Conservation (phyloP, 2,329 filamentous ascomycete genomes). For the Fusarium sambucinum region DNA sequence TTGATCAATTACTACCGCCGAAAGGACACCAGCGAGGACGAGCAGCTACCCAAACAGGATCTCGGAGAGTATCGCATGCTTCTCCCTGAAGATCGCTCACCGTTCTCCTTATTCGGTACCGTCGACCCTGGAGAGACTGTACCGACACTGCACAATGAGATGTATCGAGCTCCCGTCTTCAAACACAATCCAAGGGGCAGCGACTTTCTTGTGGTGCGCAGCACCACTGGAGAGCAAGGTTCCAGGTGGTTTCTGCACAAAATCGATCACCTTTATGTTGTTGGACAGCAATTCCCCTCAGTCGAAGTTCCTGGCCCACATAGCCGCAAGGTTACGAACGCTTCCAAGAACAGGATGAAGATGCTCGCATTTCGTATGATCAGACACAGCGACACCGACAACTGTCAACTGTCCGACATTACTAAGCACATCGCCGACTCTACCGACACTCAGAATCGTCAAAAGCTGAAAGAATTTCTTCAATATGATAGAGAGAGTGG, state of each 20-base stretch:
- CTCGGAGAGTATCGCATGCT: slow-evolving; percentile 91
- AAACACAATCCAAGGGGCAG: slow-evolving; percentile 81
- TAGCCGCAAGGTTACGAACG: slow-evolving; percentile 93
- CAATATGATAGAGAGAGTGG: slow-evolving; percentile 81
- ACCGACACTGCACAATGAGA: slow-evolving; percentile 91
- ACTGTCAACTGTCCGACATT: slow-evolving; percentile 83
- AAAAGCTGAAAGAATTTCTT: slow-evolving; percentile 97
- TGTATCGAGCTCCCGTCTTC: slow-evolving; percentile 96
- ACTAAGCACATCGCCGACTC: slow-evolving; percentile 93
- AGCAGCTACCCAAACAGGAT: slow-evolving; percentile 80
- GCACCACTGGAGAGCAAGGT: slow-evolving; percentile 81
- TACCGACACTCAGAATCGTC: slow-evolving; percentile 93
- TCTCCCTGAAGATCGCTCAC: slow-evolving; percentile 93
- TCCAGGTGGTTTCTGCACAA: slow-evolving; percentile 86
- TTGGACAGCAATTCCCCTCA: slow-evolving; percentile 92
- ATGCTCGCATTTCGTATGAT: slow-evolving; percentile 95
- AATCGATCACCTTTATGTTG: slow-evolving; percentile 90
- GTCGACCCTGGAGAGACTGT: slow-evolving; percentile 92
- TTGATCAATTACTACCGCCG: slow-evolving; percentile 98
- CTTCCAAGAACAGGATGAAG: slow-evolving; percentile 95
- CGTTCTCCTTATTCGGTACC: slow-evolving; percentile 93
- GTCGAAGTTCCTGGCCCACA: slow-evolving; percentile 94
- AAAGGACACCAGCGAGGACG: slow-evolving; percentile 78
- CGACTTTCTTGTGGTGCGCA: slow-evolving; percentile 90
- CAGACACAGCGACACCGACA: slow-evolving; percentile 76